Conservation (phyloP, 768 basidiomycete species). For the Lactarius psammicola region DNA sequence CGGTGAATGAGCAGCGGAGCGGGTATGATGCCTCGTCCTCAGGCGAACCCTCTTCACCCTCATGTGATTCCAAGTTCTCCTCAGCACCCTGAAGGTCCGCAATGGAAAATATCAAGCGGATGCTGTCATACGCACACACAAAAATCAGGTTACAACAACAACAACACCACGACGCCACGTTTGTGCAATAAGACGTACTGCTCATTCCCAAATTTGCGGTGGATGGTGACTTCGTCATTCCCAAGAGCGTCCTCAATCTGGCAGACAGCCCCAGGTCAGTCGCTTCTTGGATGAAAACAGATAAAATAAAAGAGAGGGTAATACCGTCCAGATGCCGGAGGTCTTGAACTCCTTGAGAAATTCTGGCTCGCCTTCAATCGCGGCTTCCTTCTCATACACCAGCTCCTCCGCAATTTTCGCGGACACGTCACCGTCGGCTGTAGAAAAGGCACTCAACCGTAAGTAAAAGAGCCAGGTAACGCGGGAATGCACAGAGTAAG, state of each 20-base stretch:
- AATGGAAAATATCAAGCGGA: constrained; percentile 91
- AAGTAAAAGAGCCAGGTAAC: not conserved
- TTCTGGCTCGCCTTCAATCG: constrained; percentile 54
- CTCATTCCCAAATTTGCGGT: constrained; percentile 89
- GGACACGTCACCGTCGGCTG: constrained; percentile 73
- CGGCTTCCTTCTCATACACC: constrained; percentile 74
- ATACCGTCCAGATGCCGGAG: constrained; percentile 76
- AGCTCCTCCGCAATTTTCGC: constrained; percentile 81
- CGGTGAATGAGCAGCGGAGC: constrained; percentile 73
- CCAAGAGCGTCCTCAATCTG: constrained; percentile 70
- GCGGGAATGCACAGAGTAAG: not conserved
- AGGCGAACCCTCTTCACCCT: constrained; percentile 42
- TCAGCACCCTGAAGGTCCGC: constrained; percentile 68
- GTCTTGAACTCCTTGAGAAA: constrained; percentile 74
- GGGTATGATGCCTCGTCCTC: constrained; percentile 53
- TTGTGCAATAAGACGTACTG: constrained; percentile 49
- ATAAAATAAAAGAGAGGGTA: too few relatives aligned
- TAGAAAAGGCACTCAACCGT: not conserved
- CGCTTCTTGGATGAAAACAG: not conserved
- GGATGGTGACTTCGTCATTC: constrained; percentile 77
- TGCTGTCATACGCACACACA: constrained; percentile 53
- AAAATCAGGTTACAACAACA: not conserved
- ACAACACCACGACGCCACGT: too few relatives aligned
- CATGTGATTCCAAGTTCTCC: constrained; percentile 40
- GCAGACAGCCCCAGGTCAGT: not conserved